Conservation (phyloP, 2,329 filamentous ascomycete genomes). For the Pestalotiopsis sp. region DNA sequence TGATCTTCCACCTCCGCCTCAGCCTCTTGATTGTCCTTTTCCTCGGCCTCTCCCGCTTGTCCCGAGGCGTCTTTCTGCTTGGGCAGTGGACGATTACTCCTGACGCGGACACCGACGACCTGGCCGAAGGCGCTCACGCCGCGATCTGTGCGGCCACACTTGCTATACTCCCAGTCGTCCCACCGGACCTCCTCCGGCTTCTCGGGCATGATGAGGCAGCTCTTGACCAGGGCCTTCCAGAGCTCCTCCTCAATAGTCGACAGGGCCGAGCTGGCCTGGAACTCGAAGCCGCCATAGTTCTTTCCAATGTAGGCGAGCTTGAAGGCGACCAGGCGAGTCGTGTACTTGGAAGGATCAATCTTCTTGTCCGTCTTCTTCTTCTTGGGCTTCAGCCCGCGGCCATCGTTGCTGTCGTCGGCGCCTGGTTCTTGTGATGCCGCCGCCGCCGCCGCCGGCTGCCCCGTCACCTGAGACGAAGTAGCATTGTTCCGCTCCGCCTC, state of each 20-base stretch:
- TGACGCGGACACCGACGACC: slow-evolving; percentile 79
- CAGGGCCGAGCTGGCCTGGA: slow-evolving; percentile 69
- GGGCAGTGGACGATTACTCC: slow-evolving; percentile 71
- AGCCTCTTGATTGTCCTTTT: slow-evolving; percentile 10
- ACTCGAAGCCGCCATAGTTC: slow-evolving; percentile 90
- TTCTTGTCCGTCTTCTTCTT: slow-evolving; percentile 45
- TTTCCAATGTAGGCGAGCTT: slow-evolving; percentile 94
- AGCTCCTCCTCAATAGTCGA: slow-evolving; percentile 91
- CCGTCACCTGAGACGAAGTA: neutral
- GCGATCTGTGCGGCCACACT: slow-evolving; percentile 89
- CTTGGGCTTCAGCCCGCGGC: slow-evolving; percentile 13
- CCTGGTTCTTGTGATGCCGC: neutral
- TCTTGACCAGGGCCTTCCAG: slow-evolving; percentile 85
- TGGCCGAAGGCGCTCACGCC: slow-evolving; percentile 97
- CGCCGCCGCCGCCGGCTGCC: neutral
- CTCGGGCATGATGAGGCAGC: slow-evolving; percentile 76
- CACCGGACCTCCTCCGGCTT: slow-evolving; percentile 69
- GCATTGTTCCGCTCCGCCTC: slow-evolving; percentile 43
- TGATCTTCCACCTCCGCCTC: neutral
- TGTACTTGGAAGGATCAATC: slow-evolving; percentile 80
- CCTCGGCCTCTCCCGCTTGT: slow-evolving; percentile 15
- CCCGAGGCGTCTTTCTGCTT: slow-evolving; percentile 21
- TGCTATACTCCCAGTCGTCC: slow-evolving; percentile 85
- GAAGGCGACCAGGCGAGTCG: slow-evolving; percentile 81
- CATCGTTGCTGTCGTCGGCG: neutral